Evolutionary conservation across 169 alveolate species (phyloP), one percentile per base, ranked within the genome.

Genomic region (Condylostoma magnum): DNA sequence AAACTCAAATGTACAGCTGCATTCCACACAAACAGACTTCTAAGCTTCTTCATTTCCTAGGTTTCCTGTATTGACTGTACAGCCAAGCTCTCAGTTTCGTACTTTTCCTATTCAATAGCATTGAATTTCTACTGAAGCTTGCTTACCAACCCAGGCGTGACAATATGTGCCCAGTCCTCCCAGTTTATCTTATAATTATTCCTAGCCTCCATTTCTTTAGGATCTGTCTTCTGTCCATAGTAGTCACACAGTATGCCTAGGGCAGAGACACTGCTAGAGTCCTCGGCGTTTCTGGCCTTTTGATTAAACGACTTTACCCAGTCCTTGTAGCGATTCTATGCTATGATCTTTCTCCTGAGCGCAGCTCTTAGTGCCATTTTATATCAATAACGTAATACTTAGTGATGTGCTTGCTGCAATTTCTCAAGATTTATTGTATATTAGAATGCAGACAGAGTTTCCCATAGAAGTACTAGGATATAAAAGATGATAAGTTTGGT

Each of bases 151-250:
- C 46, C 67, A 10, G 60, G 60, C 4, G 66, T 67, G 1, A 33
- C 41, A n/a, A 67, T 3, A 36, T 67, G 76, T 33, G 34, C 20
- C 76, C 76, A 67, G 31, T 67, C 65, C 12, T 67, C 65, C 76
- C 76, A 67, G 31, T 67, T 67, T 12, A 67, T 46, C 34, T 67
- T 52, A 50, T 33, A 67, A 52, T 67, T 44, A 30, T 67, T 67
- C 20, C 31, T 67, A 53, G 67, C 38, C 34, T 46, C 18, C 15
- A 67, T 37, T 67, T 67, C 76, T 5, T 67, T 47, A 48, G 46
- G 18, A 15, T 38, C 56, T 30, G 38, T 18, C n/a, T 46, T 33
- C 30, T 4, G 4, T 20, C 56, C 60, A 27, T 67, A 67, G 31
- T 67, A 67, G 53, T 67, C 76, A 22, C 60, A 48, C 44, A 67